Base-by-base conservation (phyloP, 1,284 basidiomycete species). In the Cryptococcus floricola region DNA sequence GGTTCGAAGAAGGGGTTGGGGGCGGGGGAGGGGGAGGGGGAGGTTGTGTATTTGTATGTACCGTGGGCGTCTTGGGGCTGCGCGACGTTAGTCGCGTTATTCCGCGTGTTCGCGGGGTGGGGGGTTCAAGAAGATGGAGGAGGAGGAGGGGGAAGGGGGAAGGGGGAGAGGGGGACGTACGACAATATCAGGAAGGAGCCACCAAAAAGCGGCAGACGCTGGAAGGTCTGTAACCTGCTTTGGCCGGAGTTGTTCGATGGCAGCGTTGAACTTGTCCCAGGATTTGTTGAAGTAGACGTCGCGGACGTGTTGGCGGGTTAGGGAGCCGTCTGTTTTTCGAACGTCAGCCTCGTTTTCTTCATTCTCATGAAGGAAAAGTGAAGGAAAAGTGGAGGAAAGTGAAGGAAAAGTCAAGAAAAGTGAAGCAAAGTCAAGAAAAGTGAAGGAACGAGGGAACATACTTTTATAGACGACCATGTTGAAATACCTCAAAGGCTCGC, bases 261-360 rank as follows among this genome's bases (percentile, higher is more conserved):
- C 80, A 47, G 81, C 74, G 71, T 92, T 89, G 80, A 89, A 94
- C 31, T 73, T 76, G 47, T 79, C 76, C 91, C 91, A 94, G 64
- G 83, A 78, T 3, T 79, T 73, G 49, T 80, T 71, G 50, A 84
- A 85, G 70, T 87, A 85, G 50, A 78, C 76, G 71, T 94, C 84
- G 13, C 89, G 84, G 16, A 94, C 81, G 65, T 87, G 83, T 68
- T 94, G 88, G 41, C 92, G 83, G 0, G 87, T 86, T 6, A 91
- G 81, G 0, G 87, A 88, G 18, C 88, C 89, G 66, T 91, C 91
- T n/a, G n/a, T n/a, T n/a, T n/a, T n/a, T n/a, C n/a, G n/a, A n/a
- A n/a, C n/a, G n/a, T n/a, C n/a, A n/a, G n/a, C n/a, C n/a, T n/a
- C n/a, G n/a, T n/a, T n/a, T n/a, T n/a, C n/a, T n/a, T n/a, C n/a